Percentiles rank a stretch among this genome's conserved stretches.
Conservation (phyloP, 2,329 filamentous ascomycete species). For the Fusarium domesticum region DNA sequence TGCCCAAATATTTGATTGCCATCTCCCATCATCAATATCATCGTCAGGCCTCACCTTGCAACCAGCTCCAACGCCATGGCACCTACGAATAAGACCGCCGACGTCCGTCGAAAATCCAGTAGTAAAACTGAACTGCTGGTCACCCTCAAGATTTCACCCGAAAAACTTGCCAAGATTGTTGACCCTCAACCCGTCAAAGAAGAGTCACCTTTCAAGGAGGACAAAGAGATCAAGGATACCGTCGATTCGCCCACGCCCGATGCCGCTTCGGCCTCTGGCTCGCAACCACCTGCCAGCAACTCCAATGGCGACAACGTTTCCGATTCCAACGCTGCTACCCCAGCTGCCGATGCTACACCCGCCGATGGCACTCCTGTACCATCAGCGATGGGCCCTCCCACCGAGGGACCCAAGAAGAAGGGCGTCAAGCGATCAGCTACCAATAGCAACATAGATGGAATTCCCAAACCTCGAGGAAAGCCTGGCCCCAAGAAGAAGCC, state of each 20-base stretch:
- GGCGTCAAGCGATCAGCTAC: conserved; percentile 67
- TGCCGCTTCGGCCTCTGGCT: conserved; percentile 36
- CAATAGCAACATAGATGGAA: conserved; percentile 61
- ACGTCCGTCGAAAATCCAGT: conserved; percentile 39
- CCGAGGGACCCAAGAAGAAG: conserved; percentile 69
- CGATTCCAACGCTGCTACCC: conserved; percentile 60
- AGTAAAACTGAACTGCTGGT: conserved; percentile 42
- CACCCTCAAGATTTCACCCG: conserved; percentile 51
- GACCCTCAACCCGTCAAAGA: conserved; percentile 43
- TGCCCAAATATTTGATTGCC: conserved; percentile 5
- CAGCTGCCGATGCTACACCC: conserved; percentile 50
- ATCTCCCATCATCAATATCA: conserved; percentile 8
- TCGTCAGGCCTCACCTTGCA: conserved; percentile 9
- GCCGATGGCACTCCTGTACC: conserved; percentile 51
- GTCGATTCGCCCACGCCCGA: conserved; percentile 46
- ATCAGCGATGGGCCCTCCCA: conserved; percentile 57
- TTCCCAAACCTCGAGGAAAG: conserved; percentile 74
- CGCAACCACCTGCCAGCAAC: conserved; percentile 32
- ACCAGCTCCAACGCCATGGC: conserved; percentile 30
- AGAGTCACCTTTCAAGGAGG: conserved; percentile 40
- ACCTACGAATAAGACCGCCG: conserved; percentile 33
- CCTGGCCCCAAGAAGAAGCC: conserved; percentile 97
- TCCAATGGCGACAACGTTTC: conserved; percentile 55
- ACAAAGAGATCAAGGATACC: conserved; percentile 35
- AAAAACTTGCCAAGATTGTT: conserved; percentile 50